Evolutionary conservation across 2,329 filamentous ascomycete species (phyloP).

Genomic region (Xylariaceae sp.): DNA sequence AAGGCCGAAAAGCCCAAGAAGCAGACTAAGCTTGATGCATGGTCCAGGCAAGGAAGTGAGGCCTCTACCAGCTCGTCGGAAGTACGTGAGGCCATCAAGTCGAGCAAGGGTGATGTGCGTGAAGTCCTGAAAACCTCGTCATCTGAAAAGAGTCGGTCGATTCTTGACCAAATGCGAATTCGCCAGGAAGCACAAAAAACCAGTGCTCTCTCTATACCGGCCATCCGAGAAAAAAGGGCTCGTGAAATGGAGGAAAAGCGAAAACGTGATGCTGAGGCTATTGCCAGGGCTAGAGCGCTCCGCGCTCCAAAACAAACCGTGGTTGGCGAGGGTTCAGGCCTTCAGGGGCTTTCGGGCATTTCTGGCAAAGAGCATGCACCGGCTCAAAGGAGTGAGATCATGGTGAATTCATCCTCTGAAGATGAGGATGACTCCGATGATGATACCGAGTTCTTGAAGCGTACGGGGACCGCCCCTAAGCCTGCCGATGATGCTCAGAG

Average conservation of each 20-base stretch:
- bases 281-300: conserved; percentile 63
- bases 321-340: conserved; percentile 72
- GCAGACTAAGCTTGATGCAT: conserved; percentile 57
- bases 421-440: conserved; percentile 65
- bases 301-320: conserved; percentile 49
- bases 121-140: conserved; percentile 39
- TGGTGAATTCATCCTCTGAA: conserved; percentile 80
- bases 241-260: conserved; percentile 70
- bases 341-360: conserved; percentile 63
- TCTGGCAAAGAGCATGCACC: conserved; percentile 73
- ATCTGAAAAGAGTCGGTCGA: conserved; percentile 41
- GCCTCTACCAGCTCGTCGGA: conserved; percentile 19
- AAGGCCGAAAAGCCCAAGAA: conserved; percentile 41
- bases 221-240: conserved; percentile 69
- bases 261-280: conserved; percentile 64
- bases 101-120: conserved; percentile 44
- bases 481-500: conserved; percentile 43
- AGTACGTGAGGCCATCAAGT: conserved; percentile 26
- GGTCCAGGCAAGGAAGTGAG: conserved; percentile 50
- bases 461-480: conserved; percentile 44
- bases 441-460: conserved; percentile 45
- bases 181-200: conserved; percentile 28
- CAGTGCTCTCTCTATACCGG: conserved; percentile 38
- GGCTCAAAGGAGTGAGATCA: conserved; percentile 70
- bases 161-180: conserved; percentile 44